Evolutionary conservation across 805 yeast species (phyloP).

Genomic region (Spathaspora gorwiae): DNA sequence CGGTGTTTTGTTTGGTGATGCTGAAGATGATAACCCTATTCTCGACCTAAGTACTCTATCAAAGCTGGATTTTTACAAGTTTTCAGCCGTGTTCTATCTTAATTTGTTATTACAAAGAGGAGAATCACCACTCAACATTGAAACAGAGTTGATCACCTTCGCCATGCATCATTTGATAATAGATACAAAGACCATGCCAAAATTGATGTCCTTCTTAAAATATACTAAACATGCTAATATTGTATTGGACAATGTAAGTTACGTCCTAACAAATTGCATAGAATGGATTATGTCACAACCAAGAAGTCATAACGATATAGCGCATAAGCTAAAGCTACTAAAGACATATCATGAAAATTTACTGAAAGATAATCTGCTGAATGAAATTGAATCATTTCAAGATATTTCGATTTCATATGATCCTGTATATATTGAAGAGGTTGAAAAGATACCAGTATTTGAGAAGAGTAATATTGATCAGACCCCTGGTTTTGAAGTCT

Average conservation of each 20-base stretch:
- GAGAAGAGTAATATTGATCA: neutral
- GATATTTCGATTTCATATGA: neutral
- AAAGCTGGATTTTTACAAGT: constrained; percentile 8
- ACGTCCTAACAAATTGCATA: constrained; percentile 16
- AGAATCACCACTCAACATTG: constrained; percentile 23
- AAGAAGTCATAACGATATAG: neutral
- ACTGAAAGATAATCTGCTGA: neutral
- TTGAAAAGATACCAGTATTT: constrained; percentile 1
- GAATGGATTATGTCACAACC: constrained; percentile 15
- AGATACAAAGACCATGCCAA: constrained; percentile 9
- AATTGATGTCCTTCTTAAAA: constrained; percentile 13
- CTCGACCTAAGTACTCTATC: constrained; percentile 4
- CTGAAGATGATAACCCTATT: constrained; percentile 1
- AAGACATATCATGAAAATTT: neutral
- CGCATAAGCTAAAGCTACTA: neutral
- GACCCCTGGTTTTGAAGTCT: constrained; percentile 2
- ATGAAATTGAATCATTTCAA: neutral
- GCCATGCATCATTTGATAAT: constrained; percentile 13
- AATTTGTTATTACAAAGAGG: constrained; percentile 20
- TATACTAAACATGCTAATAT: constrained; percentile 14
- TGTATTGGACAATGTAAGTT: constrained; percentile 5
- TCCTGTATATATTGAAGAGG: neutral
- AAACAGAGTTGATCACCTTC: constrained; percentile 21
- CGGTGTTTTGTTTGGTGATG: constrained; percentile 4
- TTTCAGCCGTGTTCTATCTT: constrained; percentile 14